Conservation (phyloP, 2,329 filamentous ascomycete genomes). For the Celoporthe dispersa region DNA sequence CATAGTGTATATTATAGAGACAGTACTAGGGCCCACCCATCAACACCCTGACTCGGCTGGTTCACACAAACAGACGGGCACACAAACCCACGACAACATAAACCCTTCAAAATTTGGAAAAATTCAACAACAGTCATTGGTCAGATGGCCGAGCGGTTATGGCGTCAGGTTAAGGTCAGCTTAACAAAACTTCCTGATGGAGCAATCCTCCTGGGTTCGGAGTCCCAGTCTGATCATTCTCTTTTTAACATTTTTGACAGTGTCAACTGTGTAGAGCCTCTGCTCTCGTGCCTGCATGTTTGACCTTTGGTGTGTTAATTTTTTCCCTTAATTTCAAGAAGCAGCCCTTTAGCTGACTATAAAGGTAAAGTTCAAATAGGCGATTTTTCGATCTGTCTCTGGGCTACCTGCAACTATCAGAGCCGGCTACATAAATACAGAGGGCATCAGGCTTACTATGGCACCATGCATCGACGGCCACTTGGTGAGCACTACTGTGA, state of each 20-base stretch:
- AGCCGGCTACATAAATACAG: neutral
- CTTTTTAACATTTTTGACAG: neutral
- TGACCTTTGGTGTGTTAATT: neutral
- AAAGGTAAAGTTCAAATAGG: too few relatives aligned
- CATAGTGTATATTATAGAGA: neutral
- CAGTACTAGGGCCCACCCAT: neutral
- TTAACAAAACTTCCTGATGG: constrained; percentile 10
- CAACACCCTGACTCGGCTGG: neutral
- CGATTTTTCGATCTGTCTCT: neutral
- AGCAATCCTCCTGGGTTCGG: constrained; percentile 7
- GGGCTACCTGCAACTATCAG: neutral
- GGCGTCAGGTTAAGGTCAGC: constrained; percentile 11
- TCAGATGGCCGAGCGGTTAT: constrained; percentile 16
- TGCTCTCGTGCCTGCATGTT: neutral
- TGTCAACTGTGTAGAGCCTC: neutral
- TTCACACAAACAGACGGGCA: neutral
- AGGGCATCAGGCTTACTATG: too few relatives aligned
- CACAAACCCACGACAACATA: neutral
- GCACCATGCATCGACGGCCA: too few relatives aligned
- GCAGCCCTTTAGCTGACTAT: neutral
- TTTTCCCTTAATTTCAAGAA: neutral
- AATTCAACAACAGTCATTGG: constrained; percentile 1
- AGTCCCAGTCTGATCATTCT: neutral
- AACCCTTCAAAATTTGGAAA: neutral
- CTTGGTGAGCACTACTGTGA: too few relatives aligned